Conservation (phyloP, 768 basidiomycete genomes). For the Cystobasidium ongulense region DNA sequence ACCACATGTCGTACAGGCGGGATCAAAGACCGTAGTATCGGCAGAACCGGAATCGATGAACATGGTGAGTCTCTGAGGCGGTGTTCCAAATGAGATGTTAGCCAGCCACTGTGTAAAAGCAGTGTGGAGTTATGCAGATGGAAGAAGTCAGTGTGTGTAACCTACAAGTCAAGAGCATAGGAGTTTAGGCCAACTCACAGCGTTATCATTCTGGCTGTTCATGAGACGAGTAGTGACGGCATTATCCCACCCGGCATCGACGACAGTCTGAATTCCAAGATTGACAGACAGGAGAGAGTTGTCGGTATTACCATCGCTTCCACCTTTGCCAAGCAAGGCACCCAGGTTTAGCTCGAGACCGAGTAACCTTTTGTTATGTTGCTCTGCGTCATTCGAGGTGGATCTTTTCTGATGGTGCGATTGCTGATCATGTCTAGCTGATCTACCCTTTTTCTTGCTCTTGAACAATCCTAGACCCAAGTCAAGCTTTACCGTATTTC, state of each 20-base stretch:
- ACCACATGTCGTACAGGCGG: constrained; percentile 10
- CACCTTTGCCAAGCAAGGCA: background rate
- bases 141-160: background rate
- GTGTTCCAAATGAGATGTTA: constrained; percentile 14
- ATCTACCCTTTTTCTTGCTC: background rate
- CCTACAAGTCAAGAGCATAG: background rate
- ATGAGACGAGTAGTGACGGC: background rate
- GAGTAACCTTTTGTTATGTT: background rate
- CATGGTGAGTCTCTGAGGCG: constrained; percentile 14
- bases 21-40: constrained; percentile 9
- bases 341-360: background rate
- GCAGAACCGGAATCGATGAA: constrained; percentile 22
- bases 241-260: constrained; percentile 18
- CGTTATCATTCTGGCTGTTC: constrained; percentile 26
- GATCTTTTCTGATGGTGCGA: background rate
- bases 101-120: constrained; percentile 18
- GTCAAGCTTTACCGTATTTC: background rate
- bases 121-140: background rate
- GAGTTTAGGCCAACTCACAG: background rate
- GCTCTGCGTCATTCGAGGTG: background rate
- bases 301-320: background rate
- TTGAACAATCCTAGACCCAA: background rate
- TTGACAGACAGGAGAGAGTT: background rate
- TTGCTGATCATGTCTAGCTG: background rate
- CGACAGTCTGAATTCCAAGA: background rate